Evolutionary conservation across 768 basidiomycete genomes (phyloP).

Genomic region (Phanerochaete carnosa): DNA sequence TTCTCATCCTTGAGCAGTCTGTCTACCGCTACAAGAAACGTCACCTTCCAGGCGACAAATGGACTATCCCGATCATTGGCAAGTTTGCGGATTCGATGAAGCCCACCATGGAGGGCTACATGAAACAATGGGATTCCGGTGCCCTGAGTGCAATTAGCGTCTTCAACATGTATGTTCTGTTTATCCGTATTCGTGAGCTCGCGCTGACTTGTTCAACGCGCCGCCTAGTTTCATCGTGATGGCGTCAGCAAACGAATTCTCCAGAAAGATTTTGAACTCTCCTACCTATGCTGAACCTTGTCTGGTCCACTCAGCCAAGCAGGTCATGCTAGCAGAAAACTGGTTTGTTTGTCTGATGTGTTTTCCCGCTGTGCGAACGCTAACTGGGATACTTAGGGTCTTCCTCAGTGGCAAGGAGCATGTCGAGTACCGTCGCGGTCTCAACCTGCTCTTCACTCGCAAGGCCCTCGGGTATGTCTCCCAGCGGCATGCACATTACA

Average conservation of each 20-base stretch:
- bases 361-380: neutral
- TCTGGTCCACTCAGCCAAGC: slow-evolving; percentile 88
- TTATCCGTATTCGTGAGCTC: neutral
- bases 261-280: slow-evolving; percentile 95
- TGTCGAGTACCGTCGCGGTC: slow-evolving; percentile 86
- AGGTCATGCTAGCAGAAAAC: slow-evolving; percentile 80
- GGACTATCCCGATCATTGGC: slow-evolving; percentile 98
- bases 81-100: slow-evolving; percentile 91
- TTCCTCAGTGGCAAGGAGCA: slow-evolving; percentile 94
- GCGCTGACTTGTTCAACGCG: neutral
- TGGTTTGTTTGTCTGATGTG: slow-evolving; percentile 48
- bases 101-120: slow-evolving; percentile 90
- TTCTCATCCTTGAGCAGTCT: slow-evolving; percentile 84
- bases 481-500: neutral
- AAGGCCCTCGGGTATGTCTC: slow-evolving; percentile 78
- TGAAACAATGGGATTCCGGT: slow-evolving; percentile 88
- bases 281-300: slow-evolving; percentile 92
- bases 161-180: slow-evolving; percentile 80
- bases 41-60: slow-evolving; percentile 79
- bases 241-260: slow-evolving; percentile 89
- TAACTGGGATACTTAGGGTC: slow-evolving; percentile 56
- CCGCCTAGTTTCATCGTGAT: slow-evolving; percentile 90
- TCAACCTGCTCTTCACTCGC: slow-evolving; percentile 92
- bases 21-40: slow-evolving; percentile 89
- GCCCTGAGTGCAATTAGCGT: slow-evolving; percentile 88